phyloP scores from a whole-genome alignment of 176 grass and related monocot genomes.

The Oryza meridionalis region DNA sequence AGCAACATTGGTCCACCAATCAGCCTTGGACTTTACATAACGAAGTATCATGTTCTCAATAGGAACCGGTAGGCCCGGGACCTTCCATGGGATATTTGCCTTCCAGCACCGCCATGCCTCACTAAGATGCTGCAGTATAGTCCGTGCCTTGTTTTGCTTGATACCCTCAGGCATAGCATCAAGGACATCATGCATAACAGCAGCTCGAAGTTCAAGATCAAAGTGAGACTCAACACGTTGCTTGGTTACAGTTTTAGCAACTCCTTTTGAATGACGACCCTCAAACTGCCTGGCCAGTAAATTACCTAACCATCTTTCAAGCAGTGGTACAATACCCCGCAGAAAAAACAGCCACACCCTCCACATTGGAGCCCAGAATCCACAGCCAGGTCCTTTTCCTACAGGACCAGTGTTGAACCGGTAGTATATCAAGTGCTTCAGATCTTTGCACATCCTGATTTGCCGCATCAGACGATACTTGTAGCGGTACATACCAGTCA shows the following conservation, averaged over 20 bases:
- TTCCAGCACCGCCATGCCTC: conserved; percentile 99
- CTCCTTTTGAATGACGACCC: conserved; percentile 94
- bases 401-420: conserved; percentile 98
- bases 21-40: conserved; percentile 97
- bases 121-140: conserved; percentile 96
- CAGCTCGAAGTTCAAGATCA: conserved; percentile 94
- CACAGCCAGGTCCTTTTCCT: conserved; percentile 97
- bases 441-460: conserved; percentile 99
- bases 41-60: conserved; percentile 99
- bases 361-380: conserved; percentile 99
- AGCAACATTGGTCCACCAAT: conserved; percentile 99
- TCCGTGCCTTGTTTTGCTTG: conserved; percentile 97
- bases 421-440: conserved; percentile 99
- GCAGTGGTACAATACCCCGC: conserved; percentile 89
- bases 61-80: conserved; percentile 87
- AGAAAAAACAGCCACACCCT: conserved; percentile 98
- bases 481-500: conserved; percentile 99
- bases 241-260: conserved; percentile 99
- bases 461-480: conserved; percentile 97
- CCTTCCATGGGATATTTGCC: conserved; percentile 99
- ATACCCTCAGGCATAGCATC: conserved; percentile 99
- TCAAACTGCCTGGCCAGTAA: conserved; percentile 94
- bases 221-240: conserved; percentile 98
- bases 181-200: conserved; percentile 99
- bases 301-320: conserved; percentile 97